Base-by-base conservation (phyloP, 768 basidiomycete genomes). In the Lentinula raphanica region DNA sequence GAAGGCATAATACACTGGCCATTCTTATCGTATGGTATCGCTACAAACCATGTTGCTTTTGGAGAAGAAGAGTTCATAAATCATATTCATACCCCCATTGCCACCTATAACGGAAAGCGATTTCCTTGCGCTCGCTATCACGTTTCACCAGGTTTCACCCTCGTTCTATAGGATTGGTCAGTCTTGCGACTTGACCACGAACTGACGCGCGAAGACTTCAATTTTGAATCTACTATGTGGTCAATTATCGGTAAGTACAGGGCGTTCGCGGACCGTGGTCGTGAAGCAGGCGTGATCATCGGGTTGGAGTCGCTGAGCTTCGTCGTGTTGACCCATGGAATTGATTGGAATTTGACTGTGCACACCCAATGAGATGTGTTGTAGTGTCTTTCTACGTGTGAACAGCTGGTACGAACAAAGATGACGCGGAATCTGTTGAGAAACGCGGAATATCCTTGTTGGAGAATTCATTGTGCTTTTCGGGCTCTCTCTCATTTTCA, bases 1-100 rank as follows among this genome's bases (percentile, higher is more conserved):
- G 36, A 54, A 51, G 36, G 54, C 48, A 31, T 59, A 49, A 59
- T 57, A 35, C 32, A 35, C n/a, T n/a, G n/a, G 27, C 25, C 23
- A 7, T 17, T 36, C 19, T 17, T 27, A 53, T 23, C 35, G 23
- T 53, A 53, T 23, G 15, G 15, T 39, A 15, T 38, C 27, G 32
- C 23, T 28, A 23, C 51, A 35, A n/a, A 17, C 36, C 19, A 13
- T 53, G 13, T 53, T 25, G 35, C 32, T 53, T 53, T 53, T 38
- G 35, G 32, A 13, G 17, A 23, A 9, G 35, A 40, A 25, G 38
- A 36, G 13, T 51, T 29, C 19, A 17, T 13, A 25, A 31, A 31
- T 13, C 23, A 28, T 25, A 31, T 15, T 7, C 17, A 48, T 28
- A 44, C 42, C 21, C 3, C 9, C 39, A 9, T 13, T 5, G 23